Base-by-base conservation (phyloP, 1,139 yeast genomes). In the Zhuliangozyma blackwelliae region DNA sequence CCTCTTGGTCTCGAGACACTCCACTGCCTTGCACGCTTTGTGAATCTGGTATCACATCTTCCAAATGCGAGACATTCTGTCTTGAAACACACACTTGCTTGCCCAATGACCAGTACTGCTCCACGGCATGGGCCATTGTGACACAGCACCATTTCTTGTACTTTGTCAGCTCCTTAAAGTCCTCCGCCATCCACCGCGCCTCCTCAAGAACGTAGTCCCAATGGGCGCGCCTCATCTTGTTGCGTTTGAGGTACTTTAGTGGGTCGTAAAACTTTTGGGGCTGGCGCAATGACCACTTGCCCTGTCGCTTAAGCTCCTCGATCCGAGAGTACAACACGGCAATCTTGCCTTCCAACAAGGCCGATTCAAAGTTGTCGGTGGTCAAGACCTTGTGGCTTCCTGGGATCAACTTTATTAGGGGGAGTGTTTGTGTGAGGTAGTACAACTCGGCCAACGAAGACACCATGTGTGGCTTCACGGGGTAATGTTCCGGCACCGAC, bases 321-420 rank as follows among this genome's bases (percentile, higher is more conserved):
- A 94, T 90, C 40, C 97, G 75, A 3, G 95, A 86, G 51, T 88
- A 86, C 11, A 88, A 78, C n/a, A 89, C 96, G 0, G 96, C 88
- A 8, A 92, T 79, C 54, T 90, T 86, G 7, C 97, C 96, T 55
- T 92, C 99, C n/a, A 88, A 74, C 23, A 90, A 65, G 0, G 96
- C 88, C 50, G 85, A 75, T 51, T 88, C 95, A 61, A 79, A 92
- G 41, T 86, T 78, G 34, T 86, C 94, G 0, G 97, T 86, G 37
- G 88, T 79, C 33, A 92, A 66, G 0, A 86, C 82, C 55, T 92
- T 92, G 53, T 89, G 95, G 8, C 96, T 81, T 25, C 89, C 77
- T 0, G 96, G 92, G 26, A 92, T 66, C 25, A 90, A 63, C 52
- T 85, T 88, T 10, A 85, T 80, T 33, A 90, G 62, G 0, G 97